These are phyloP conservation scores for Aureobasidium vineae DNA, from an alignment of 2,329 filamentous ascomycete species.

Conservation along the genomic window DNA sequence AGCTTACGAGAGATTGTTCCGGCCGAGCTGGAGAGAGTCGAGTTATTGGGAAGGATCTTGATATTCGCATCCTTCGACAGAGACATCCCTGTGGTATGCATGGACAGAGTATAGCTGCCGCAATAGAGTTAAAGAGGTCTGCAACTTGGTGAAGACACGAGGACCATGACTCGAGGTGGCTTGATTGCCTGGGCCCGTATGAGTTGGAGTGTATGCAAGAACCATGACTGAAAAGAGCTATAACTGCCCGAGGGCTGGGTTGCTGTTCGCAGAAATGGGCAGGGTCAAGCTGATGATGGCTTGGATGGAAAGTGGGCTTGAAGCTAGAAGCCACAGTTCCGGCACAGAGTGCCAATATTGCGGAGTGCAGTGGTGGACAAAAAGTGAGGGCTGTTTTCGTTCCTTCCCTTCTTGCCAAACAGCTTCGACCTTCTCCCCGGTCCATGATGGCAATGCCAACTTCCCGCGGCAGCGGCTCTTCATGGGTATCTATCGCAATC, in stretches of 20 bases:
- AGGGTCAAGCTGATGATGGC: slow-evolving; percentile 19
- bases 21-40: neutral
- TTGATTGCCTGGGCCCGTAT: slow-evolving; percentile 6
- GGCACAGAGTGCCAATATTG: slow-evolving; percentile 11
- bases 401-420: neutral
- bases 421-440: neutral
- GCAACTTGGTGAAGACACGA: neutral
- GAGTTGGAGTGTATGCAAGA: neutral
- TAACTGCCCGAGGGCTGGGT: neutral
- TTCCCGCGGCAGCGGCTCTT: slow-evolving; percentile 7
- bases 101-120: neutral
- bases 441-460: slow-evolving; percentile 16
- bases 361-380: neutral
- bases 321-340: slow-evolving; percentile 11
- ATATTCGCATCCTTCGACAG: neutral
- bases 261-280: neutral
- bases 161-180: slow-evolving; percentile 11
- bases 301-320: neutral
- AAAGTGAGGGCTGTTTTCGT: neutral
- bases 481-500: slow-evolving; percentile 25
- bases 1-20: slow-evolving; percentile 6
- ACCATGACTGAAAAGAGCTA: neutral
- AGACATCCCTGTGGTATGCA: neutral
- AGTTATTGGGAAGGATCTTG: neutral
- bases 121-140: neutral